Conservation (phyloP, 371 early-diverging fungal genomes). For the Dichotomocladium elegans region DNA sequence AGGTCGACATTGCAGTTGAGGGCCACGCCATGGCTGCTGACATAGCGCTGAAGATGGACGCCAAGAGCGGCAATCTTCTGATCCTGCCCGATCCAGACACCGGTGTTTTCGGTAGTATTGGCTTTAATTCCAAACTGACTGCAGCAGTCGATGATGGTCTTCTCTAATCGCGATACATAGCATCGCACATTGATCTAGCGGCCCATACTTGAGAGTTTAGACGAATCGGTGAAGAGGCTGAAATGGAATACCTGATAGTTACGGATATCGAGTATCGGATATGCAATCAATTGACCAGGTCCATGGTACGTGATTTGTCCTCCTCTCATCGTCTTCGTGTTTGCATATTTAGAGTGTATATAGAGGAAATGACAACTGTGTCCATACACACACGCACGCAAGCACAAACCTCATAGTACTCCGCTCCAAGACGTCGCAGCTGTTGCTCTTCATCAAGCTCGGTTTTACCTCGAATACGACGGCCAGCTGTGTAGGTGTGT, state of each 20-base stretch:
- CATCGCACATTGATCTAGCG: constrained; percentile 64
- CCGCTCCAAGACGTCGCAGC: constrained; percentile 64
- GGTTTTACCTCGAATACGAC: constrained; percentile 68
- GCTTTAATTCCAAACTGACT: constrained; percentile 61
- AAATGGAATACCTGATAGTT: constrained; percentile 55
- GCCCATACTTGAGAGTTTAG: too few relatives aligned
- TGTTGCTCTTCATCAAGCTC: constrained; percentile 51
- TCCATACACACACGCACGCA: too few relatives aligned
- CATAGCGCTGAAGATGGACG: constrained; percentile 83
- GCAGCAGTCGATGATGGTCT: constrained; percentile 72
- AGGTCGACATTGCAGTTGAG: constrained; percentile 90
- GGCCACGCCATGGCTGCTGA: constrained; percentile 94
- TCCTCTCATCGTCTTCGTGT: constrained; percentile 72
- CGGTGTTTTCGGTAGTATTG: constrained; percentile 70
- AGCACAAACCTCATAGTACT: constrained; percentile 65
- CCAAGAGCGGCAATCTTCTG: constrained; percentile 82
- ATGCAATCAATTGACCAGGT: constrained; percentile 95
- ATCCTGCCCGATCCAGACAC: constrained; percentile 80
- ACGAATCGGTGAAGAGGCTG: too few relatives aligned
- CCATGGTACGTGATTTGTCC: constrained; percentile 97
- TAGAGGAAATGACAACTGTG: background rate
- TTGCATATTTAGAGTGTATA: background rate
- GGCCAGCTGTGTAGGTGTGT: constrained; percentile 90
- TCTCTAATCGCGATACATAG: constrained; percentile 81
- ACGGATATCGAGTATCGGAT: constrained; percentile 86